Percentiles rank a stretch among this genome's conserved stretches.
Conservation (phyloP, 768 basidiomycete genomes). For the Pleurotus eryngii region DNA sequence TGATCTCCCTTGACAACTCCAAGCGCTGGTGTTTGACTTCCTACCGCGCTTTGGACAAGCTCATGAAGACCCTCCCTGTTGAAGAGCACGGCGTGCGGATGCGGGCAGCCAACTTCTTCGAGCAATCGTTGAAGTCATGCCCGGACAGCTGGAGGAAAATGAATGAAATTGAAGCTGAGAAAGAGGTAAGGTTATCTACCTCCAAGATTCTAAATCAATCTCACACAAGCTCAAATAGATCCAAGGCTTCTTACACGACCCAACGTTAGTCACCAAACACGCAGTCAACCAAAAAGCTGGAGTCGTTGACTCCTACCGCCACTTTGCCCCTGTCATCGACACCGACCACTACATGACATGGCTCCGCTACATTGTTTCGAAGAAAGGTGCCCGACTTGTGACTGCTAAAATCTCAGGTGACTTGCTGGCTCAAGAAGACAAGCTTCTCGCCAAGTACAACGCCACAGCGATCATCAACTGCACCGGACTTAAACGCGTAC, state of each 20-base stretch:
- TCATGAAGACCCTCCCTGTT: slow-evolving; percentile 16
- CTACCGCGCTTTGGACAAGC: slow-evolving; percentile 28
- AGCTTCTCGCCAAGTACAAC: slow-evolving; percentile 20
- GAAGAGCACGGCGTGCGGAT: slow-evolving; percentile 30
- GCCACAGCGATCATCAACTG: slow-evolving; percentile 32
- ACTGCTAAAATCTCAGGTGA: slow-evolving; percentile 28
- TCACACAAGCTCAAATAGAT: slow-evolving; percentile 11
- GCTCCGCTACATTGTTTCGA: slow-evolving; percentile 21
- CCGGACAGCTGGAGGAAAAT: slow-evolving; percentile 27
- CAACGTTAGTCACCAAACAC: slow-evolving; percentile 20
- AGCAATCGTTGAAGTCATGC: slow-evolving; percentile 19
- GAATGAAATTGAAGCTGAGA: slow-evolving; percentile 18
- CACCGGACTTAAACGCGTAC: slow-evolving; percentile 28
- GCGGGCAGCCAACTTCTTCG: slow-evolving; percentile 31
- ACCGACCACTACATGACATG: slow-evolving; percentile 33
- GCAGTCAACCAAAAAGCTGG: slow-evolving; percentile 26
- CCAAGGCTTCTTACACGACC: slow-evolving; percentile 20
- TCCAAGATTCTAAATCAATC: neutral
- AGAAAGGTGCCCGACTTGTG: slow-evolving; percentile 26
- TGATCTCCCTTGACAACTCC: slow-evolving; percentile 28
- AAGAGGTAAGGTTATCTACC: neutral
- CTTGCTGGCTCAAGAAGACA: slow-evolving; percentile 22
- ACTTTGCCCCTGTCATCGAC: slow-evolving; percentile 31
- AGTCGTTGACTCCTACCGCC: slow-evolving; percentile 32
- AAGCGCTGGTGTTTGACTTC: slow-evolving; percentile 33